Evolutionary conservation across 306 rosid species (phyloP).

Genomic region (Canavalia gladiata): DNA sequence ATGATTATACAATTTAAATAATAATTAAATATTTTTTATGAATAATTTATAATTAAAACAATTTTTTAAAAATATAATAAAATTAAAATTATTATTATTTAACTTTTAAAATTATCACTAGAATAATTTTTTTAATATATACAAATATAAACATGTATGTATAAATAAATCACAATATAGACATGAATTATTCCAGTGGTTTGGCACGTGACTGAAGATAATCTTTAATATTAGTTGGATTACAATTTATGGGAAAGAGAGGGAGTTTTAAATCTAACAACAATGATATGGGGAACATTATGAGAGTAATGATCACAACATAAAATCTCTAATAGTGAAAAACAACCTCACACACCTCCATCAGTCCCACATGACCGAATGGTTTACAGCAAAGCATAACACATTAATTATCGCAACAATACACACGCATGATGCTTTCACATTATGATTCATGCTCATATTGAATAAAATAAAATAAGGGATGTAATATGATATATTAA

Average conservation of each 20-base stretch:
- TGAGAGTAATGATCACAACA: too few relatives aligned
- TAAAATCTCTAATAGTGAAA: slow-evolving; percentile 7
- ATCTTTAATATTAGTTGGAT: neutral
- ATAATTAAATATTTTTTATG: too few relatives aligned
- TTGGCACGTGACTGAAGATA: neutral
- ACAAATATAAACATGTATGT: neutral
- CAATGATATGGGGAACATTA: neutral
- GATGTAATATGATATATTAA: too few relatives aligned
- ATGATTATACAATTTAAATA: too few relatives aligned
- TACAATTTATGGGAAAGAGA: neutral
- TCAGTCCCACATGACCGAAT: neutral
- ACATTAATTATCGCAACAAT: neutral
- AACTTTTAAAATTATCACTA: too few relatives aligned
- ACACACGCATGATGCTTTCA: neutral
- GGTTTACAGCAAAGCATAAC: slow-evolving; percentile 50
- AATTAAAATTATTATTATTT: too few relatives aligned
- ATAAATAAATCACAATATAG: neutral
- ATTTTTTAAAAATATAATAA: too few relatives aligned
- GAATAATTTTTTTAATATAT: too few relatives aligned
- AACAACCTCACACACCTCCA: slow-evolving; percentile 9
- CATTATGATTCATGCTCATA: too few relatives aligned
- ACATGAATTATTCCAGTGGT: neutral
- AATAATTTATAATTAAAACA: too few relatives aligned
- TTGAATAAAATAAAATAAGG: too few relatives aligned
- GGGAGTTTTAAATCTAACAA: too few relatives aligned